phyloP scores from a whole-genome alignment of 108 stramenopile species.

The Fragilariopsis cylindrus region DNA sequence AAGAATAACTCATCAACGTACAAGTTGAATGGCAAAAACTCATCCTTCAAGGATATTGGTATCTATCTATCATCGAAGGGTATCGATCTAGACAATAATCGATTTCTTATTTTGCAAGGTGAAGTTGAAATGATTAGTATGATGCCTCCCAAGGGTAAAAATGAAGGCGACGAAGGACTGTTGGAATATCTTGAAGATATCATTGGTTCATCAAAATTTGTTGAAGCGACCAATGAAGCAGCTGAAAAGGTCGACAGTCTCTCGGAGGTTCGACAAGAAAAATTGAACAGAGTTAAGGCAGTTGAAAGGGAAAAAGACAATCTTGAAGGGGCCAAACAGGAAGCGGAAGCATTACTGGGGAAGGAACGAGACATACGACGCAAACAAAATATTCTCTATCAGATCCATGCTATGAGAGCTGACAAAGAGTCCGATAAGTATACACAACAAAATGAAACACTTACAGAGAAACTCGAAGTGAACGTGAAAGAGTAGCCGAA shows the following conservation, averaged over 20 bases:
- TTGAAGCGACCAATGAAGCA: constrained; percentile 86
- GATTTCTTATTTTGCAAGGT: constrained; percentile 98
- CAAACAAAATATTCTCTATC: constrained; percentile 88
- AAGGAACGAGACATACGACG: constrained; percentile 88
- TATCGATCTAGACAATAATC: constrained; percentile 98
- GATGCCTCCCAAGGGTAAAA: constrained; percentile 99
- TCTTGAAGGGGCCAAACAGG: constrained; percentile 86
- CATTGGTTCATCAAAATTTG: constrained; percentile 94
- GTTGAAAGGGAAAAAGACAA: constrained; percentile 94
- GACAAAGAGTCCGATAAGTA: constrained; percentile 29
- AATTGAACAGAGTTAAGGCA: constrained; percentile 95
- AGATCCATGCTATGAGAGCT: constrained; percentile 65
- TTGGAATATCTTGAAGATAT: constrained; percentile 99
- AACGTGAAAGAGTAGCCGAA: constrained; percentile 43
- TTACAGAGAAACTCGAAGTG: constrained; percentile 45
- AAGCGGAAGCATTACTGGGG: constrained; percentile 85
- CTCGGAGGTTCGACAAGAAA: constrained; percentile 81
- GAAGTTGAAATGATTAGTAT: constrained; percentile 99
- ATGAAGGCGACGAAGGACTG: constrained; percentile 94
- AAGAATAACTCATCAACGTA: constrained; percentile 89
- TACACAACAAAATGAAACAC: constrained; percentile 44
- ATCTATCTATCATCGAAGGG: constrained; percentile 84
- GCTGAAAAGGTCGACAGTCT: constrained; percentile 83
- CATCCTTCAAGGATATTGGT: constrained; percentile 87
- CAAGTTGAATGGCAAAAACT: constrained; percentile 86